A percentile compares a stretch with the other conserved stretches of the same genome.
phyloP scores from a whole-genome alignment of 768 basidiomycete genomes.

The Candolleomyces eurysporus region DNA sequence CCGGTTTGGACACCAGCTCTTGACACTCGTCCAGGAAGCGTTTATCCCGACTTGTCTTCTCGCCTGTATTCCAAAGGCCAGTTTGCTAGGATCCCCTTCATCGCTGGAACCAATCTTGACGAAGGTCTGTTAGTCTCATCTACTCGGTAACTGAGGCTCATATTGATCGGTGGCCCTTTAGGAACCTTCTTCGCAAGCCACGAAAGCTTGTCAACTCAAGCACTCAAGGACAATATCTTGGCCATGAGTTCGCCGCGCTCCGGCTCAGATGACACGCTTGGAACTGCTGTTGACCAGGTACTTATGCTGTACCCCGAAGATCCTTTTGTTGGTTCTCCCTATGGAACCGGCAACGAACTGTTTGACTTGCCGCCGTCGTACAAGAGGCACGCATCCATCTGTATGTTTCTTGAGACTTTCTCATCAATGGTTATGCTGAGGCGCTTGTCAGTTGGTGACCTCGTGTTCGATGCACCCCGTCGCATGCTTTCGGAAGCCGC shows the following conservation, averaged over 20 bases:
- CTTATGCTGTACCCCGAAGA: slow-evolving; percentile 40
- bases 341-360: slow-evolving; percentile 42
- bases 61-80: slow-evolving; percentile 22
- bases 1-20: slow-evolving; percentile 36
- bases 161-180: no score
- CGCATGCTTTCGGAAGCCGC: slow-evolving; percentile 40
- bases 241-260: no score
- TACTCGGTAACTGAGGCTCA: no score
- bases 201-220: slow-evolving; percentile 19
- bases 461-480: slow-evolving; percentile 36
- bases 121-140: slow-evolving; percentile 39
- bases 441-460: slow-evolving; percentile 31
- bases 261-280: slow-evolving; percentile 13
- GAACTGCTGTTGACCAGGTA: slow-evolving; percentile 22
- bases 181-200: slow-evolving; percentile 24
- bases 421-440: not conserved
- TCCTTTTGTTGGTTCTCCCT: slow-evolving; percentile 44
- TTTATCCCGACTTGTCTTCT: slow-evolving; percentile 39
- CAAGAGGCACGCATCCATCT: slow-evolving; percentile 29
- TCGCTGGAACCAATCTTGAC: slow-evolving; percentile 42
- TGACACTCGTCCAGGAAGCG: slow-evolving; percentile 34
- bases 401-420: slow-evolving; percentile 20
- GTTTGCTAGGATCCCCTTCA: slow-evolving; percentile 40
- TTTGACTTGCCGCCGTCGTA: slow-evolving; percentile 36
- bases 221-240: slow-evolving; percentile 16